Evolutionary conservation across 179 eudicot species (phyloP), one percentile per base, ranked within the genome.

Genomic region (Silene noctiflora): DNA sequence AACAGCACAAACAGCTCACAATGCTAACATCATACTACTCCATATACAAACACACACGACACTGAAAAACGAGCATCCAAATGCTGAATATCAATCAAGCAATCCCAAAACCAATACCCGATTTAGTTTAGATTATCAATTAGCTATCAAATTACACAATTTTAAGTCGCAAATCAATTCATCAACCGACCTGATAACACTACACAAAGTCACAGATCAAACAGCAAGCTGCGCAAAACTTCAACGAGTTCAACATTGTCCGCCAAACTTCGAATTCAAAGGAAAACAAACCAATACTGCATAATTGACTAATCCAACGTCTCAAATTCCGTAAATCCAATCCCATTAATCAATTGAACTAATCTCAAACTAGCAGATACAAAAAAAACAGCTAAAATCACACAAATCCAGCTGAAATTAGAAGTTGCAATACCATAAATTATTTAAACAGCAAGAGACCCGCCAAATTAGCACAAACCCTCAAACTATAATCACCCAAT

Each of bases 381-480:
- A 42, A 14, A 44, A 69, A 69, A 13, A 7, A 35, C 16, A 67
- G 19, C 27, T 20, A 14, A 13, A 9, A 62, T 69, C 21, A 69
- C 6, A 69, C 14, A 44, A 69, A n/a, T 4, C 46, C 19, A 67
- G 71, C 71, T 67, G 46, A 69, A 69, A 20, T 46, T 2, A 46
- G n/a, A 42, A 11, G 16, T 19, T 21, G 58, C 3, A 19, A 3
- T 10, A 21, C 4, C 12, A 48, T 12, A 1, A 60, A 21, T 16
- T 25, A 75, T 56, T 66, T 21, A 35, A 51, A 67, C 22, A 55
- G 31, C 44, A 75, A 55, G 53, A 19, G 10, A 51, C 60, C 61
- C 63, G 44, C 46, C 71, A 65, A 44, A 27, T 55, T 20, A 35
- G 67, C 71, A 69, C n/a, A 76, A 76, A 67, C 46, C 78, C 72